Evolutionary conservation across 2,329 filamentous ascomycete genomes (phyloP), one percentile per base, ranked within the genome.

Genomic region (Aspergillus chevalieri): DNA sequence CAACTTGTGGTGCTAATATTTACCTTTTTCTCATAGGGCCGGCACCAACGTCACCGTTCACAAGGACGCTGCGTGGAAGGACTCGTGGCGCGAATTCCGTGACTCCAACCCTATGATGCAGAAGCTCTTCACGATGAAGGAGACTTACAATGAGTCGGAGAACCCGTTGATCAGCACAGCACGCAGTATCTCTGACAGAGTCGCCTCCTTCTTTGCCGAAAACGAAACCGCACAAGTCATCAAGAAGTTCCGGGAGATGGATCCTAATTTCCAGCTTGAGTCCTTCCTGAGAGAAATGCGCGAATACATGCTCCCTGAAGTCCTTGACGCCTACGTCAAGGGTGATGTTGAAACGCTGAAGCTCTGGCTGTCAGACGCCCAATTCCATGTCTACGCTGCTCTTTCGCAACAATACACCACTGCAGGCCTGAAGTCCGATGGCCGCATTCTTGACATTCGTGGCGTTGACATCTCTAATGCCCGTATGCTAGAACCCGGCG

Each of bases 171-270:
- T 98, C 56, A 87, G 85, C 43, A 97, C 92, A 0, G 93, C 91
- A 1, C 86, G 93, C 65, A 90, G 89, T 68, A 95, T 98, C 60
- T 92, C 91, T 28, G 93, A 98, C 69, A 83, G 87, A 50, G 84
- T 98, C 36, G 89, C 87, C 43, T 90, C 93, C 24, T 98, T 96
- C 75, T 98, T 98, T 59, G 93, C 93, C 54, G 93, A 98, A 71
- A 98, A 97, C 69, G 93, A 98, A 75, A 96, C 90, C 0, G 93
- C 93, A 26, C 86, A 86, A 80, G 93, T 98, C 33, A 95, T 97
- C 75, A 97, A 96, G 77, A 95, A 92, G 71, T 95, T 98, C 78
- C 85, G 92, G 43, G 82, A 91, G 61, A 96, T 97, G 83, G 93
- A 98, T 61, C 92, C 93, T 4, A 81, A 79, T 57, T 98, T 98